Evolutionary conservation across 2,329 filamentous ascomycete species (phyloP).

Genomic region (Pleomassaria siparia): DNA sequence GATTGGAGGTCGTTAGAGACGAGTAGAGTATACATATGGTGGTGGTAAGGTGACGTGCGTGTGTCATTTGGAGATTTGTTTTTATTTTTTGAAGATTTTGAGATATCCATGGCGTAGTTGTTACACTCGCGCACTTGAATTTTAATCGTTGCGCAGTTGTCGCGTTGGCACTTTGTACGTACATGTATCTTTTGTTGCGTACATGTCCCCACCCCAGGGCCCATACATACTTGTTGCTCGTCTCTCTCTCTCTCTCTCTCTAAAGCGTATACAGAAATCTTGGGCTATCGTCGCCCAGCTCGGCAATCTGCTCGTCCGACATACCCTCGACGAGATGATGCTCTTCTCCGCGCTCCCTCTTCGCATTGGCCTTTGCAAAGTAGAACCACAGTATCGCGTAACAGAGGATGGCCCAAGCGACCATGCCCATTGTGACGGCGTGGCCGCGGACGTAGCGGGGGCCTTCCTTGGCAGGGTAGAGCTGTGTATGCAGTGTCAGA

Average conservation of each 20-base stretch:
- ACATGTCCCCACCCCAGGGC: too few relatives aligned
- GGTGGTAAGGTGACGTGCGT: too few relatives aligned
- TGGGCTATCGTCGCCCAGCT: constrained; percentile 50
- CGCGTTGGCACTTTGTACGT: too few relatives aligned
- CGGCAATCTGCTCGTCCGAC: constrained; percentile 46
- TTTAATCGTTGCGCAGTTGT: too few relatives aligned
- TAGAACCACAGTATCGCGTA: constrained; percentile 44
- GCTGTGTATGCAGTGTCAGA: too few relatives aligned
- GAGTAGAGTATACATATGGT: too few relatives aligned
- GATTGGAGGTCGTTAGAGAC: constrained; percentile 40
- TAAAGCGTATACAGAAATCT: constrained; percentile 46
- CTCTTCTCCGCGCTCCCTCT: constrained; percentile 43
- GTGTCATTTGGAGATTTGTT: background rate
- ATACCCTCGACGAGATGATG: constrained; percentile 44
- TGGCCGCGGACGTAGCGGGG: constrained; percentile 56
- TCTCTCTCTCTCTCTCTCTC: background rate
- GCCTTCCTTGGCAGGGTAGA: constrained; percentile 49
- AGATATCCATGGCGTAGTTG: too few relatives aligned
- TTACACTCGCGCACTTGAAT: too few relatives aligned
- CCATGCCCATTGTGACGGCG: constrained; percentile 54
- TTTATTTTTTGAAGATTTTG: too few relatives aligned
- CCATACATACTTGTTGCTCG: too few relatives aligned
- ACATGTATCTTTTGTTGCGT: too few relatives aligned
- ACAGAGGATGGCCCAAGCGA: constrained; percentile 44
- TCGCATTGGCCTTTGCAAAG: constrained; percentile 41